Evolutionary conservation across 1,139 yeast genomes (phyloP).

Genomic region (Taphrina pruni): DNA sequence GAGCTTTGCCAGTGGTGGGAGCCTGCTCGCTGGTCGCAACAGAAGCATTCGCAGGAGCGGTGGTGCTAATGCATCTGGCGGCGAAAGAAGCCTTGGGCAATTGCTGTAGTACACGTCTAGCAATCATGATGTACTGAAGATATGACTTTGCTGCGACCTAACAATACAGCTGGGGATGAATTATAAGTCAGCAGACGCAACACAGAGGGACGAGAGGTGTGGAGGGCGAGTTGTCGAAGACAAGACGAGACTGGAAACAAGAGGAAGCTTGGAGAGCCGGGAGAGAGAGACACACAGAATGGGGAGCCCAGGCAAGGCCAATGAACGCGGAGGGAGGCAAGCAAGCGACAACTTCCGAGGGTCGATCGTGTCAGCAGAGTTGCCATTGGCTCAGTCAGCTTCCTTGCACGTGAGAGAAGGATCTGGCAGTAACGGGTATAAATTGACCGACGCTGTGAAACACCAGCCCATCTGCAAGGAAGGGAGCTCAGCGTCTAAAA

Average conservation of each 20-base stretch:
- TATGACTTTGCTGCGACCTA: not conserved
- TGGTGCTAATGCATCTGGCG: conserved; percentile 31
- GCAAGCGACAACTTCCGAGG: conserved; percentile 26
- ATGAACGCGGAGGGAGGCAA: conserved; percentile 3
- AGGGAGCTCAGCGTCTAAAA: not conserved
- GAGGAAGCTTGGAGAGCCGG: not conserved
- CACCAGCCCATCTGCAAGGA: too few relatives aligned
- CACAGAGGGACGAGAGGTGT: not conserved
- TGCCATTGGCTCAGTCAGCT: not conserved
- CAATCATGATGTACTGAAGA: conserved; percentile 1
- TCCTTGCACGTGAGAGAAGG: not conserved
- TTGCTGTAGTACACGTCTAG: conserved; percentile 26
- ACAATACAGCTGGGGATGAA: not conserved
- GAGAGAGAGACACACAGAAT: not conserved
- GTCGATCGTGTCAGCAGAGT: conserved; percentile 26
- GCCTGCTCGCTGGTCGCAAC: conserved; percentile 40
- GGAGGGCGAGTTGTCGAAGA: not conserved
- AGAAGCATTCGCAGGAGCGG: conserved; percentile 38
- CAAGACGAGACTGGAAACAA: not conserved
- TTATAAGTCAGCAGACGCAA: too few relatives aligned
- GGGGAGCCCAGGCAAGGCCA: not conserved
- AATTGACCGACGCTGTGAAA: not conserved
- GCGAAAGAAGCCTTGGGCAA: conserved; percentile 28
- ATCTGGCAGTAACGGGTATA: not conserved
- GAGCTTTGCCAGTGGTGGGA: conserved; percentile 49